Percentiles rank a stretch among this genome's conserved stretches.
These are phyloP conservation scores for Helminthosporium solani DNA, from an alignment of 2,329 filamentous ascomycete genomes.

Conservation along the genomic window DNA sequence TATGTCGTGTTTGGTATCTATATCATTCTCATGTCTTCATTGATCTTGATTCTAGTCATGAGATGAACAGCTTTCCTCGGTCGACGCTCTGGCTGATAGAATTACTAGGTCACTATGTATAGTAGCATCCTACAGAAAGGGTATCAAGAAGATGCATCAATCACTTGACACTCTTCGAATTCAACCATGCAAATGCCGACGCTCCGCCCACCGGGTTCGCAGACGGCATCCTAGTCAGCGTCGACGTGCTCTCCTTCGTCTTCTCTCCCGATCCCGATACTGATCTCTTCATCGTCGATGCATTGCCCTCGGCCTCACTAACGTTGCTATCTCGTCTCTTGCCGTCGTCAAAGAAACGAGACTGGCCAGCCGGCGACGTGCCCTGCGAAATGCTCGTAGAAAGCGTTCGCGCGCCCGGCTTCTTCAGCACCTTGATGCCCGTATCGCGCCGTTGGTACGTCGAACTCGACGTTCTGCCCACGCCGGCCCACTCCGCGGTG, in stretches of 20 bases:
- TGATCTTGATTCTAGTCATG: too few relatives aligned
- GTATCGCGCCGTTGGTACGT: slow-evolving; percentile 70
- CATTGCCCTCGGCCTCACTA: slow-evolving; percentile 19
- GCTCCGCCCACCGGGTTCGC: slow-evolving; percentile 88
- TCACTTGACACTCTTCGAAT: slow-evolving; percentile 42
- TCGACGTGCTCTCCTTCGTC: slow-evolving; percentile 41
- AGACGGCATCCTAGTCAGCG: slow-evolving; percentile 55
- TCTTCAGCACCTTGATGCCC: slow-evolving; percentile 90
- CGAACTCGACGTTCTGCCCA: slow-evolving; percentile 55
- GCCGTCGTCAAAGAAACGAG: slow-evolving; percentile 53
- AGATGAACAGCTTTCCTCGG: too few relatives aligned
- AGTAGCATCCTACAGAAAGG: background rate
- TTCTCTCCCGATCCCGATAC: slow-evolving; percentile 34
- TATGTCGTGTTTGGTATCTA: too few relatives aligned
- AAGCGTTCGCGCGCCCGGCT: slow-evolving; percentile 56
- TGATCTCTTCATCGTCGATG: slow-evolving; percentile 28
- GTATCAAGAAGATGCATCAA: background rate
- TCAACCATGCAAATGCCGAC: slow-evolving; percentile 93
- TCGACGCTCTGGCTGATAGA: too few relatives aligned
- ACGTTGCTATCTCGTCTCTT: slow-evolving; percentile 33
- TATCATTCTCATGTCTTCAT: too few relatives aligned
- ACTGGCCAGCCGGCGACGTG: slow-evolving; percentile 39
- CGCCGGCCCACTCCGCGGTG: slow-evolving; percentile 56
- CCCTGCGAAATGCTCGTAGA: slow-evolving; percentile 34
- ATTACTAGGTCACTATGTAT: background rate